Evolutionary conservation across 257 asterid genomes (phyloP), one percentile per base, ranked within the genome.

Genomic region (Nicotiana knightiana): DNA sequence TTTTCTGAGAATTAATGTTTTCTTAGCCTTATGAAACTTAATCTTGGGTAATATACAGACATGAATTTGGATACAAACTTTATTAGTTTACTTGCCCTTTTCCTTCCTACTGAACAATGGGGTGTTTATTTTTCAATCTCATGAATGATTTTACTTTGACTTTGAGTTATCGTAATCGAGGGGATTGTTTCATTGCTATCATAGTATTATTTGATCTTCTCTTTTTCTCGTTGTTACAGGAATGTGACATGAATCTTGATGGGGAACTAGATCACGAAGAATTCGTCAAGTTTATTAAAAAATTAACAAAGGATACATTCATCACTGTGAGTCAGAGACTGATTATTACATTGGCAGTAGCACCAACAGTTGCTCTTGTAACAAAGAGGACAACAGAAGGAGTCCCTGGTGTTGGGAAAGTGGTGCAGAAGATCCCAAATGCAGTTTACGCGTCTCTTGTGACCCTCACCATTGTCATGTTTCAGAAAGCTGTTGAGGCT

Each of bases 331-430:
- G 98, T 81, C 96, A 91, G 81, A 96, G 97, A 75, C 70, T 95
- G 91, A 88, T 95, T 18, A 76, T 93, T 63, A 79, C 97, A 28
- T 82, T 95, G 85, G 99, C 97, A 28, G 92, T 90, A n/a, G 97
- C 98, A 81, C 99, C 99, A 68, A 88, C 97, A 2, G 86, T 95
- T 70, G 99, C 99, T 71, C 1, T 95, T 83, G 84, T 93, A 17
- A 92, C 98, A 35, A 93, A 93, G 86, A 88, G 90, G 90, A 61
- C 97, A 1, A 91, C 97, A 16, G 98, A 95, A 88, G 94, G 94
- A 51, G 90, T 93, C n/a, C 99, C 98, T 0, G 92, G 88, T 11
- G 90, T 95, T 2, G 99, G 99, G 3, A 93, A 90, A 58, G 93
- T 91, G 51, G 95, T 95, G 77, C 92, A 92, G 89, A 93, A 92